Base-by-base conservation (phyloP, 2,329 filamentous ascomycete genomes). In the Salinomyces thailandicus region DNA sequence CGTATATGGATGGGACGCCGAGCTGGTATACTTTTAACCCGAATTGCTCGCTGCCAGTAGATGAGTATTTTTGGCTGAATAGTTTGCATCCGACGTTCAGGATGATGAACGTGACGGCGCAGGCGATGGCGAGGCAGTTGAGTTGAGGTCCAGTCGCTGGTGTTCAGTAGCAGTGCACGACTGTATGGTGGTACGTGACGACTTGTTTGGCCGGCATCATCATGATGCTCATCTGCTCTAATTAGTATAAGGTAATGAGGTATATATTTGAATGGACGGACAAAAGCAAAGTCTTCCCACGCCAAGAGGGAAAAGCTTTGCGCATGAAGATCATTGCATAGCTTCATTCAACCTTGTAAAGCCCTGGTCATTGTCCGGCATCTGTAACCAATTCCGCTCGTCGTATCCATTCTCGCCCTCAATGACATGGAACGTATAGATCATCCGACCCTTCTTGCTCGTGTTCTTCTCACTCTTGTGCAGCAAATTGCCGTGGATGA, bases 361-460 rank as follows among this genome's bases (percentile, higher is more conserved):
- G 0, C 85, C 87, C 28, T 74, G 73, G 27, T 69, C 66, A 0
- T 85, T 81, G 4, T 26, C 22, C n/a, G 22, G n/a, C 39, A 87
- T 85, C 65, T 95, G 89, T 59, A 98, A 62, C 91, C 91, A 96
- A 62, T 98, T 98, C 62, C 72, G 71, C 62, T 73, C 72, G 61
- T 96, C 91, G 60, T 96, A 98, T 37, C 65, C 67, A 29, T 77
- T 67, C 14, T 81, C 73, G 0, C 81, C 83, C 63, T 96, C 91
- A 53, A 96, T 96, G 39, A 93, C 75, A 66, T 98, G 91, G 59
- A 96, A 98, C 0, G 91, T 96, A 62, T 96, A 98, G 36, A 95
- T 94, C 57, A 91, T 93, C 47, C 89, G 72, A 15, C 87, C 86
- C 68, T 85, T 89, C 46, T 72, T 63, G 58, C 87, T 93, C 38